Evolutionary conservation across 768 basidiomycete genomes (phyloP).

Genomic region (Rossbeevera mucosa): DNA sequence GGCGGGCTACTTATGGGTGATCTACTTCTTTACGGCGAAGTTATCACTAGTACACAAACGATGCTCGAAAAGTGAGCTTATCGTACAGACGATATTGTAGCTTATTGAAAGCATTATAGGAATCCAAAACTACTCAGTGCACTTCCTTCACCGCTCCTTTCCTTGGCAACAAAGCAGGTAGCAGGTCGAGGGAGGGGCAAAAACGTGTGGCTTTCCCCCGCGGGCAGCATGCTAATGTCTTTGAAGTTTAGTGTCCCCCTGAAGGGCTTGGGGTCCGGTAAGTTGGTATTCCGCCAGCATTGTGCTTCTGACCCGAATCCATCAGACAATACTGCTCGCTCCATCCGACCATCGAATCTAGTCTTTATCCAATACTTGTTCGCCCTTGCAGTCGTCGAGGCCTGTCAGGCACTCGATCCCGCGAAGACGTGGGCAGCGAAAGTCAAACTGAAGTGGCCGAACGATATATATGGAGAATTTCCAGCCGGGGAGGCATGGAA

Average conservation of each 20-base stretch:
- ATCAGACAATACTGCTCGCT: slow-evolving; percentile 3
- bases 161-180: slow-evolving; percentile 83
- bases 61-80: slow-evolving; percentile 80
- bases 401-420: slow-evolving; percentile 58
- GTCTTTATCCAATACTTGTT: slow-evolving; percentile 95
- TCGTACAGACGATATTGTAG: background rate
- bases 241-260: slow-evolving; percentile 22
- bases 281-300: background rate
- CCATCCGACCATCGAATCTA: slow-evolving; percentile 46
- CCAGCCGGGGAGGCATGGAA: slow-evolving; percentile 33
- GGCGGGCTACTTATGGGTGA: slow-evolving; percentile 64
- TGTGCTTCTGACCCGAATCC: background rate
- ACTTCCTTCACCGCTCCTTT: slow-evolving; percentile 74
- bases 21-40: slow-evolving; percentile 78
- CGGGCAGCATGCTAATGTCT: slow-evolving; percentile 77
- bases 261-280: slow-evolving; percentile 10
- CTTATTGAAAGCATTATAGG: slow-evolving; percentile 37
- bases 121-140: slow-evolving; percentile 67
- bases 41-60: slow-evolving; percentile 91
- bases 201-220: slow-evolving; percentile 90
- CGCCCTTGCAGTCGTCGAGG: slow-evolving; percentile 84
- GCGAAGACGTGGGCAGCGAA: slow-evolving; percentile 42
- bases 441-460: slow-evolving; percentile 92
- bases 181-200: slow-evolving; percentile 83
- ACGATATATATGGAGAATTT: slow-evolving; percentile 81